Evolutionary conservation across 1,284 basidiomycete species (phyloP), one percentile per base, ranked within the genome.

Genomic region (Puccinia coronata): DNA sequence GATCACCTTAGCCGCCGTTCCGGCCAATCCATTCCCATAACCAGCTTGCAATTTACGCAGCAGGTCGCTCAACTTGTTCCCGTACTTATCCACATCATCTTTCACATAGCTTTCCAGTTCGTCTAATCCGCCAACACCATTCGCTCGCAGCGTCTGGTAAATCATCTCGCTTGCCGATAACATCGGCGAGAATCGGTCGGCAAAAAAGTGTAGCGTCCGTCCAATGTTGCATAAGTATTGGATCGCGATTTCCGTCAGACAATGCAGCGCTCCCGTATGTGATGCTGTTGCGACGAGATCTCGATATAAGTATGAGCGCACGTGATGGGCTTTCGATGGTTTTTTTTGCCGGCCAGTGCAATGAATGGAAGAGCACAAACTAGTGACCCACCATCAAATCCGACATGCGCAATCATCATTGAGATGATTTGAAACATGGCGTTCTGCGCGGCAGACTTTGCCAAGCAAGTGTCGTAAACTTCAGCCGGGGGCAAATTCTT

Each of bases 131-230:
- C 55, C 55, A 23, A 80, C 53, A 16, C 78, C 78, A 65, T 53
- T 80, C 16, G 78, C 70, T 51, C 70, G 39, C 12, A 80, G 43
- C 23, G 78, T 73, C 41, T 80, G 78, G 39, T 72, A 69, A 39
- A 80, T 63, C 70, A 80, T 72, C 53, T 80, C 78, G 65, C 70
- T 80, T 1, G 70, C 28, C 25, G 78, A 80, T 73, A 80, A 65
- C 4, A 53, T 55, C 6, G 51, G 43, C 34, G 77, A 80, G 51
- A 71, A 71, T n/a, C 77, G 65, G 51, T 80, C 77, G 3, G 77
- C 31, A 71, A 71, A 80, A 57, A 80, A 80, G 31, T 57, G 67
- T 34, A 80, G 34, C 20, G 77, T 80, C 39, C 77, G 65, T 9
- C 77, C 77, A 9, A 80, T 71, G 53, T 80, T 80, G n/a, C 43